Percentiles rank a stretch among this genome's conserved stretches.
Conservation (phyloP, 768 basidiomycete genomes). For the Mycena rebaudengoi region DNA sequence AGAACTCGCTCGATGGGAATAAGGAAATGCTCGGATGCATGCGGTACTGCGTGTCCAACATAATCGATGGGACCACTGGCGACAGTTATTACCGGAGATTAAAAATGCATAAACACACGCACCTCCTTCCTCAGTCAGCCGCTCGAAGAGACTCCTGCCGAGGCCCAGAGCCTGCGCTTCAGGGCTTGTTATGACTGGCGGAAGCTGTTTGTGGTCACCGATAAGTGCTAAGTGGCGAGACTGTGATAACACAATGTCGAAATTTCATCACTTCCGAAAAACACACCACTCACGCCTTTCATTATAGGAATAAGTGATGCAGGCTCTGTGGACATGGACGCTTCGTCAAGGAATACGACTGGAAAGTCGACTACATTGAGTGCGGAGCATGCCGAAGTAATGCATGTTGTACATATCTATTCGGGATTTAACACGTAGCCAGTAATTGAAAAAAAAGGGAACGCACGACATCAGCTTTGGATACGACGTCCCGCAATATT, state of each 20-base stretch:
- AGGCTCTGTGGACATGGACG: conserved; percentile 96
- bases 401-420: conserved; percentile 90
- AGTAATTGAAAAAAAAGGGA: conserved; percentile 1
- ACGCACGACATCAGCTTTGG: conserved; percentile 73
- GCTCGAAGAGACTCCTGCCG: conserved; percentile 86
- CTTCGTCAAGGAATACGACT: conserved; percentile 93
- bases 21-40: conserved; percentile 93
- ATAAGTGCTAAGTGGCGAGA: conserved; percentile 87
- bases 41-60: conserved; percentile 94
- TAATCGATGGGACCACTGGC: conserved; percentile 84
- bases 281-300: conserved; percentile 80
- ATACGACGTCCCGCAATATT: conserved; percentile 72
- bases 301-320: conserved; percentile 90
- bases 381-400: conserved; percentile 73
- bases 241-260: conserved; percentile 47
- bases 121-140: conserved; percentile 87
- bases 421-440: conserved; percentile 10
- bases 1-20: conserved; percentile 89
- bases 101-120: conserved; percentile 37
- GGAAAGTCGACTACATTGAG: conserved; percentile 87
- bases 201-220: conserved; percentile 97
- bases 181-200: conserved; percentile 83
- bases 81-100: conserved; percentile 12
- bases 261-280: conserved; percentile 7
- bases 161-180: conserved; percentile 80